phyloP scores from a whole-genome alignment of 768 basidiomycete species.

The Termitomyces sp. region DNA sequence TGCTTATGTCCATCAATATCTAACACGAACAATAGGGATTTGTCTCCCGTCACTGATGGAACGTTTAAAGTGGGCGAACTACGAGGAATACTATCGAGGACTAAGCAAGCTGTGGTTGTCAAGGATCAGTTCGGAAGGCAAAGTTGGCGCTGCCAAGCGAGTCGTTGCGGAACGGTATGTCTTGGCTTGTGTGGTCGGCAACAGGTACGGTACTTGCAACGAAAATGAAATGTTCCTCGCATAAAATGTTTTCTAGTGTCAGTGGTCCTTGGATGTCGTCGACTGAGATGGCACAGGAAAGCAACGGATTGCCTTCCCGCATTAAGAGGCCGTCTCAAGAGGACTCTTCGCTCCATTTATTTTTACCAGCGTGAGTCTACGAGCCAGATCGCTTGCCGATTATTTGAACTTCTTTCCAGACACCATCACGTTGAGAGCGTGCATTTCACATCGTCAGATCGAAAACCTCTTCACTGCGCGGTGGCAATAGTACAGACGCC shows the following conservation, averaged over 20 bases:
- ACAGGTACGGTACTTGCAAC: constrained; percentile 41
- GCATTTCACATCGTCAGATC: constrained; percentile 46
- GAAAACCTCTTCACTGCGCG: constrained; percentile 48
- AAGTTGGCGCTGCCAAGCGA: constrained; percentile 33
- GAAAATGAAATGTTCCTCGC: not conserved
- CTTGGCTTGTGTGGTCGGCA: constrained; percentile 65
- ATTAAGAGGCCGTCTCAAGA: constrained; percentile 10
- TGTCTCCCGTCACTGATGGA: constrained; percentile 27
- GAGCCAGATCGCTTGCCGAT: not conserved
- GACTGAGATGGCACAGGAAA: constrained; percentile 68
- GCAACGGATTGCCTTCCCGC: constrained; percentile 40
- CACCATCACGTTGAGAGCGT: constrained; percentile 76
- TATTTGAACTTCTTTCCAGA: constrained; percentile 39
- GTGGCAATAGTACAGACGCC: constrained; percentile 70
- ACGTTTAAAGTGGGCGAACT: constrained; percentile 57
- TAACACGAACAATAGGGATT: constrained; percentile 8
- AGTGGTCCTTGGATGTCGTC: constrained; percentile 68
- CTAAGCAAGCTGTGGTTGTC: constrained; percentile 64
- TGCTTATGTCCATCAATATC: constrained; percentile 36
- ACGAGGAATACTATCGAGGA: constrained; percentile 64
- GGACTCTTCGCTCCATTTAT: constrained; percentile 42
- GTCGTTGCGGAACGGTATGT: constrained; percentile 58
- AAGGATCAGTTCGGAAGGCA: constrained; percentile 37
- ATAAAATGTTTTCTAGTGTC: constrained; percentile 33
- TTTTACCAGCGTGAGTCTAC: constrained; percentile 55